Conservation (phyloP, 2,329 filamentous ascomycete genomes). For the Ophiostoma sp. region DNA sequence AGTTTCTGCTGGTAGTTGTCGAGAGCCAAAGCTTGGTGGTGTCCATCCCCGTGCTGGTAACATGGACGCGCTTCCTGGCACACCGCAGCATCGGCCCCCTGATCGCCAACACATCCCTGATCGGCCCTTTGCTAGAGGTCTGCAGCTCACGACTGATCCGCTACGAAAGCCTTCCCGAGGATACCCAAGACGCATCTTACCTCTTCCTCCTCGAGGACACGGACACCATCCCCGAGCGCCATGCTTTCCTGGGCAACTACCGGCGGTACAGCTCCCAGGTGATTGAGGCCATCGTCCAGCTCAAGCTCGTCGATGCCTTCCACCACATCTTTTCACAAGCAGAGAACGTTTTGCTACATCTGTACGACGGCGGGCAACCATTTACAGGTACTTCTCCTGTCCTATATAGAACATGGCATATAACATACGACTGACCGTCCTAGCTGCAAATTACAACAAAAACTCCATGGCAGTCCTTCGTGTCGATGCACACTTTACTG, state of each 20-base stretch:
- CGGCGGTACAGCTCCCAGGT: slow-evolving; percentile 81
- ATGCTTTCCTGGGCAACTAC: slow-evolving; percentile 95
- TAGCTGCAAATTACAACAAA: slow-evolving; percentile 54
- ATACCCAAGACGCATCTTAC: slow-evolving; percentile 72
- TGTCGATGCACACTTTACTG: slow-evolving; percentile 82
- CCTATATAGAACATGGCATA: neutral
- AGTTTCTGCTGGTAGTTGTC: slow-evolving; percentile 71
- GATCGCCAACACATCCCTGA: slow-evolving; percentile 57
- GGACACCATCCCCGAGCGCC: slow-evolving; percentile 86
- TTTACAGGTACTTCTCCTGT: slow-evolving; percentile 52
- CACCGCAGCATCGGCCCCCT: slow-evolving; percentile 61
- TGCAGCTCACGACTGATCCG: slow-evolving; percentile 79
- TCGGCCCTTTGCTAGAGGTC: slow-evolving; percentile 72
- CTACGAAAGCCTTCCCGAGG: slow-evolving; percentile 80
- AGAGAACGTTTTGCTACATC: slow-evolving; percentile 64
- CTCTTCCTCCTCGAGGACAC: slow-evolving; percentile 88
- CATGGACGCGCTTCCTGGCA: slow-evolving; percentile 77
- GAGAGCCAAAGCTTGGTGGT: slow-evolving; percentile 84
- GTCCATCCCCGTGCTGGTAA: slow-evolving; percentile 85
- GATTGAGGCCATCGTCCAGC: slow-evolving; percentile 78
- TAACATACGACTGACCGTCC: neutral
- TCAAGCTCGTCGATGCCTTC: slow-evolving; percentile 78
- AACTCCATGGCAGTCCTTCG: slow-evolving; percentile 66
- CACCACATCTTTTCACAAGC: slow-evolving; percentile 78
- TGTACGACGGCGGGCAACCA: slow-evolving; percentile 64